These are phyloP conservation scores for Xylaria sp. DNA, from an alignment of 2,329 filamentous ascomycete species.

Conservation along the genomic window DNA sequence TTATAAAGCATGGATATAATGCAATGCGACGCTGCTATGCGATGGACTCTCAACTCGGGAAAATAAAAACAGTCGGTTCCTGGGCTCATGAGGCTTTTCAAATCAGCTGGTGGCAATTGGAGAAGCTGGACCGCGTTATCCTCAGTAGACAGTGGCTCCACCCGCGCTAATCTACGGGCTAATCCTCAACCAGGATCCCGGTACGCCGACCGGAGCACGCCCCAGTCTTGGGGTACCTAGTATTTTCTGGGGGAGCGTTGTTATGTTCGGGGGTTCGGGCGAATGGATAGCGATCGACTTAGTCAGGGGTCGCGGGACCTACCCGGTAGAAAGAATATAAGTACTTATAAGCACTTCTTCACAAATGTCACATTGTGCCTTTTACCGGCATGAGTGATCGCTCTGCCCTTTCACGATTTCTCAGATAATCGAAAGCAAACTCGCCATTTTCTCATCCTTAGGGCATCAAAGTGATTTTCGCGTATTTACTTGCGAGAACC, in stretches of 20 bases:
- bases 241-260: conserved; percentile 7
- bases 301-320: background rate
- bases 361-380: too few relatives aligned
- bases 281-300: conserved; percentile 35
- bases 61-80: background rate
- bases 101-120: conserved; percentile 23
- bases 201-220: conserved; percentile 6
- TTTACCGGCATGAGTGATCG: too few relatives aligned
- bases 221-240: background rate
- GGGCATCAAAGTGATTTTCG: too few relatives aligned
- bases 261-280: conserved; percentile 33
- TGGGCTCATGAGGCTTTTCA: conserved; percentile 10
- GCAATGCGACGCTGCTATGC: background rate
- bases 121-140: conserved; percentile 1
- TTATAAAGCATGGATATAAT: background rate
- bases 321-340: background rate
- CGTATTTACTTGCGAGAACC: too few relatives aligned
- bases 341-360: too few relatives aligned
- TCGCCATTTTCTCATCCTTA: too few relatives aligned
- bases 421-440: too few relatives aligned
- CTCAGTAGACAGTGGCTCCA: conserved; percentile 1
- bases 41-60: background rate
- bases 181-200: conserved; percentile 18
- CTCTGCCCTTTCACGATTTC: too few relatives aligned
- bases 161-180: background rate